Percentiles rank a stretch among this genome's conserved stretches.
Evolutionary conservation across 768 basidiomycete species (phyloP).

Genomic region (Suillus subalutaceus): DNA sequence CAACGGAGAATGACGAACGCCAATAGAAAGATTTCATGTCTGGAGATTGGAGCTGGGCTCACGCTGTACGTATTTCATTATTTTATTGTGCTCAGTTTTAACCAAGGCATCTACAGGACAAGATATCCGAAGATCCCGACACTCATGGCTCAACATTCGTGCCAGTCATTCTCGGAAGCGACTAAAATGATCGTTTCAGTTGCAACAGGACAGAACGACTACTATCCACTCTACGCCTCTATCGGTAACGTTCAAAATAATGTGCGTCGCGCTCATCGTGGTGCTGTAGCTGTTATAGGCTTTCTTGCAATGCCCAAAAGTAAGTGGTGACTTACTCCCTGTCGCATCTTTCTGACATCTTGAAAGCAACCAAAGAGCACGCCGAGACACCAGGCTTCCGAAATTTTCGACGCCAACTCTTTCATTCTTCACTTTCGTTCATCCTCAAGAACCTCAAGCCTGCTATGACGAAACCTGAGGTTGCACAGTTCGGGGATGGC

Average conservation of each 20-base stretch:
- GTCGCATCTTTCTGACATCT: not conserved
- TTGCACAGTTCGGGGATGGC: no score
- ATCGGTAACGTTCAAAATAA: constrained; percentile 16
- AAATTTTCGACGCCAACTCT: no score
- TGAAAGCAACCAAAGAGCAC: constrained; percentile 14
- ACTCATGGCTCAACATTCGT: constrained; percentile 17
- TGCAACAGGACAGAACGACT: constrained; percentile 17
- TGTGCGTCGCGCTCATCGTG: constrained; percentile 10
- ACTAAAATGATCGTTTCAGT: constrained; percentile 18
- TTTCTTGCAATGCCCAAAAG: constrained; percentile 36
- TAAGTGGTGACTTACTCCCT: constrained; percentile 15
- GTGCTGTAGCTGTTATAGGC: constrained; percentile 22
- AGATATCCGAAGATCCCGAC: constrained; percentile 14
- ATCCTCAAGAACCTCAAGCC: no score
- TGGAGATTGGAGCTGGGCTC: constrained; percentile 23
- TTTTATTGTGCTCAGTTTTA: not conserved
- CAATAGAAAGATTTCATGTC: constrained; percentile 27
- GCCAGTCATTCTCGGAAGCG: constrained; percentile 15
- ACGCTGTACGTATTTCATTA: constrained; percentile 25
- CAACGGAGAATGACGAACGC: constrained; percentile 6
- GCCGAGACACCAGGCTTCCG: constrained; percentile 9
- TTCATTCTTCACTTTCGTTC: no score
- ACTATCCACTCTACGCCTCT: constrained; percentile 14
- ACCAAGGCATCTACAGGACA: constrained; percentile 8
- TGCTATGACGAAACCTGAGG: no score